These are phyloP conservation scores for Lactifluus rugatus DNA, from an alignment of 768 basidiomycete species.

Conservation along the genomic window DNA sequence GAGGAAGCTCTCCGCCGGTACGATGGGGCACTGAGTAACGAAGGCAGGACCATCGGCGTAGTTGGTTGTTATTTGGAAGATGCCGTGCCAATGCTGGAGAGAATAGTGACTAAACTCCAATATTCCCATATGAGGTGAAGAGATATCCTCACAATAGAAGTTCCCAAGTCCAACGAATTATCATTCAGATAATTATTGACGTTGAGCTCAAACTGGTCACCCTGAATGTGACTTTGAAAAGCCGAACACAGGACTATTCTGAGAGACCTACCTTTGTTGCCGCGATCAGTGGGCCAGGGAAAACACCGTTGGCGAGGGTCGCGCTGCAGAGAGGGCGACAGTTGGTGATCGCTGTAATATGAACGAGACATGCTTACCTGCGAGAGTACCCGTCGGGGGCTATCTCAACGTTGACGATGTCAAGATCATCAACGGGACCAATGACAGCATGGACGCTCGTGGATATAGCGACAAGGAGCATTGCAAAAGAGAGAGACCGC, in stretches of 20 bases:
- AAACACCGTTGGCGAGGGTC: conserved; percentile 34
- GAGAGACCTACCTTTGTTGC: conserved; percentile 24
- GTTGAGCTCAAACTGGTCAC: conserved; percentile 32
- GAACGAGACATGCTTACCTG: not conserved
- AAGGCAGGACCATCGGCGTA: conserved; percentile 36
- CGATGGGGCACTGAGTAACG: conserved; percentile 40
- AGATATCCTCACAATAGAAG: conserved; percentile 34
- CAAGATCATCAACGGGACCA: conserved; percentile 20
- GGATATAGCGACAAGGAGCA: not conserved
- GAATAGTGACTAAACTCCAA: not conserved
- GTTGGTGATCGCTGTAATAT: not conserved
- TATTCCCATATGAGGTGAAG: not conserved
- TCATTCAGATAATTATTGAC: conserved; percentile 36
- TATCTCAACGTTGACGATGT: conserved; percentile 19
- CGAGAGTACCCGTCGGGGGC: conserved; percentile 22
- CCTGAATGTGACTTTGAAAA: conserved; percentile 27
- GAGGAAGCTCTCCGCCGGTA: conserved; percentile 31
- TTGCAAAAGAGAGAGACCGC: not conserved
- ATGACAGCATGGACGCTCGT: conserved; percentile 11
- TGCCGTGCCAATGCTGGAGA: conserved; percentile 46
- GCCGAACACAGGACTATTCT: too few species aligned
- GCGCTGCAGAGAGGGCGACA: conserved; percentile 23
- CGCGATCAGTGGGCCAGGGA: conserved; percentile 41
- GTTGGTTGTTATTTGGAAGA: conserved; percentile 34
- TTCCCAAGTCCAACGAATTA: conserved; percentile 35